A percentile compares a stretch with the other conserved stretches of the same genome.
phyloP scores from a whole-genome alignment of 768 basidiomycete species.

The Panaeolus cyanescens region DNA sequence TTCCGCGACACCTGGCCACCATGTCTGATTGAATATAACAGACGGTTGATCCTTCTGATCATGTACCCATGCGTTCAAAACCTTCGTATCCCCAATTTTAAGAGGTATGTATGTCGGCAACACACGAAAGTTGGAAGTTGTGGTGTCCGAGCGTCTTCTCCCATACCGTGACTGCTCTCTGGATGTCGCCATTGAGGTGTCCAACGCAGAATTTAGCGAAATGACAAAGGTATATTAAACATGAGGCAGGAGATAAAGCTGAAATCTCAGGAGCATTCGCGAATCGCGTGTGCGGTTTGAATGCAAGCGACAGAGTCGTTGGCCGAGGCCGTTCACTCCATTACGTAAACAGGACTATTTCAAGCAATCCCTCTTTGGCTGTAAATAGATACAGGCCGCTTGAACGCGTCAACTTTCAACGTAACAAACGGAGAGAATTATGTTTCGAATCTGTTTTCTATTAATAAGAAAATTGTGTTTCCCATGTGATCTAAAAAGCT shows the following conservation, averaged over 20 bases:
- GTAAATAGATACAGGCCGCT: background rate
- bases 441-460: constrained; percentile 18
- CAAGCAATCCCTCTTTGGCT: background rate
- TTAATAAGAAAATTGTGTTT: constrained; percentile 22
- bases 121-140: constrained; percentile 62
- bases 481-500: constrained; percentile 24
- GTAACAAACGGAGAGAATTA: constrained; percentile 1
- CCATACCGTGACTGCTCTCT: constrained; percentile 68
- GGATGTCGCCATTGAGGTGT: constrained; percentile 50
- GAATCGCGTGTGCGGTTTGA: background rate
- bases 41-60: constrained; percentile 59
- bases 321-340: background rate
- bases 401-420: background rate
- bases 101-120: constrained; percentile 46
- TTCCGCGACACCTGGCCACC: constrained; percentile 78
- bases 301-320: background rate
- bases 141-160: constrained; percentile 74
- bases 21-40: constrained; percentile 71
- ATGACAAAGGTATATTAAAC: background rate
- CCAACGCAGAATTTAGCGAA: background rate
- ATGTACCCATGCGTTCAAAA: constrained; percentile 75
- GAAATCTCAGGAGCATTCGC: background rate
- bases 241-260: background rate
- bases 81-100: constrained; percentile 61
- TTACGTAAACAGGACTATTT: background rate